Conservation (phyloP, 1,284 basidiomycete genomes). For the Cutaneotrichosporon mucoides region DNA sequence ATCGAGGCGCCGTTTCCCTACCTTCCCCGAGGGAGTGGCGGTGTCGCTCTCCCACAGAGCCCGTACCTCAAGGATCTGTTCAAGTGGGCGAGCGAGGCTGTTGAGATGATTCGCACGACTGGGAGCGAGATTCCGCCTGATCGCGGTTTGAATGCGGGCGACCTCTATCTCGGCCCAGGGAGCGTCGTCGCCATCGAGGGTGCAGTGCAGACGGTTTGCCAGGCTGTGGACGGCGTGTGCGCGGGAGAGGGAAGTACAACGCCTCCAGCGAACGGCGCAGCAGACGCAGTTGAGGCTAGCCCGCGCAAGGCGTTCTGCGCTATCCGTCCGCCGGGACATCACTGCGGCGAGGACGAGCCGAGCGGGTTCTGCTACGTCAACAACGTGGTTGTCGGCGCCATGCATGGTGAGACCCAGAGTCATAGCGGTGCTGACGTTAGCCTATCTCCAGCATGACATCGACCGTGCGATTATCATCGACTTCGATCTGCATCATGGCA, state of each 20-base stretch:
- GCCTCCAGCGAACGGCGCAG: neutral
- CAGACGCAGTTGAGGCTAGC: slow-evolving; percentile 12
- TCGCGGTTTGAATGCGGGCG: slow-evolving; percentile 62
- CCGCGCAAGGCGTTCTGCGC: slow-evolving; percentile 67
- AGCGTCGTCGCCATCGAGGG: slow-evolving; percentile 49
- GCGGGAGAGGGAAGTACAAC: neutral
- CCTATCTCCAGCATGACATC: slow-evolving; percentile 72
- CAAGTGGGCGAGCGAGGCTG: slow-evolving; percentile 62
- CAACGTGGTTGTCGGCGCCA: slow-evolving; percentile 83
- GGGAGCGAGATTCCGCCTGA: slow-evolving; percentile 74
- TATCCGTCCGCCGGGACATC: slow-evolving; percentile 83
- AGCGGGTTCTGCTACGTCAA: slow-evolving; percentile 81
- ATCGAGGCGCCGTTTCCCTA: slow-evolving; percentile 40
- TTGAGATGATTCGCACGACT: slow-evolving; percentile 61
- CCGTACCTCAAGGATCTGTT: slow-evolving; percentile 40
- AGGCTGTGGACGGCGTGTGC: slow-evolving; percentile 66
- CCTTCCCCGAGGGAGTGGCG: slow-evolving; percentile 19
- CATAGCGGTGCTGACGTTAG: slow-evolving; percentile 49
- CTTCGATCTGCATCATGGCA: slow-evolving; percentile 92
- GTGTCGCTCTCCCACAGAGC: slow-evolving; percentile 24
- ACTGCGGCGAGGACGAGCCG: slow-evolving; percentile 81
- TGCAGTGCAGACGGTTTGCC: slow-evolving; percentile 62
- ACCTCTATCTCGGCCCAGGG: slow-evolving; percentile 67
- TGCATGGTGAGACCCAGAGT: slow-evolving; percentile 62
- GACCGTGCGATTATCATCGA: slow-evolving; percentile 82